Evolutionary conservation across 345 rosid species (phyloP).

Genomic region (Bruguiera gymnorhiza): DNA sequence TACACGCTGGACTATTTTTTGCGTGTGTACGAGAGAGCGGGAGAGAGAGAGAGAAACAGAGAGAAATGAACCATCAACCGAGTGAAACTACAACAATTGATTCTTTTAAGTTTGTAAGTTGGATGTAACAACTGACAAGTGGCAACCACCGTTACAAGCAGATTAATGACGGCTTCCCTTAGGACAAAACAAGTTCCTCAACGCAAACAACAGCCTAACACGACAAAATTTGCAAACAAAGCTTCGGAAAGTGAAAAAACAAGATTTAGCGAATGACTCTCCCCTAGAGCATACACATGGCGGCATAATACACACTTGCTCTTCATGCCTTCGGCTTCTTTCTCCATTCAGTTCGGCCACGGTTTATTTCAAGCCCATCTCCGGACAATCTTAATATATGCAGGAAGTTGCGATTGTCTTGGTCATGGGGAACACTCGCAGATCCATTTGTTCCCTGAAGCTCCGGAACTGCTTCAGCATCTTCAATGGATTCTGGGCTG

Average conservation of each 20-base stretch:
- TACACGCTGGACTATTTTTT: too few species aligned
- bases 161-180: background rate
- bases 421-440: conserved; percentile 24
- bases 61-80: too few species aligned
- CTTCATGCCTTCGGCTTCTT: conserved; percentile 35
- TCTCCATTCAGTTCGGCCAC: conserved; percentile 84
- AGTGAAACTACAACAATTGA: conserved; percentile 4
- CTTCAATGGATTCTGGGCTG: conserved; percentile 42
- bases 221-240: conserved; percentile 10
- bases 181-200: background rate
- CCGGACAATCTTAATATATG: conserved; percentile 75
- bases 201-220: conserved; percentile 7
- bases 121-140: background rate
- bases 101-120: background rate
- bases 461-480: conserved; percentile 24
- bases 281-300: background rate
- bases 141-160: background rate
- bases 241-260: background rate
- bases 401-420: conserved; percentile 45
- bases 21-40: too few species aligned
- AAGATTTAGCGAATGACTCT: background rate
- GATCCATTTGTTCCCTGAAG: conserved; percentile 58
- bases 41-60: too few species aligned
- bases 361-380: conserved; percentile 76
- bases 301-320: background rate